Evolutionary conservation across 2,329 filamentous ascomycete genomes (phyloP).

Genomic region (Microcyclosporella mali): DNA sequence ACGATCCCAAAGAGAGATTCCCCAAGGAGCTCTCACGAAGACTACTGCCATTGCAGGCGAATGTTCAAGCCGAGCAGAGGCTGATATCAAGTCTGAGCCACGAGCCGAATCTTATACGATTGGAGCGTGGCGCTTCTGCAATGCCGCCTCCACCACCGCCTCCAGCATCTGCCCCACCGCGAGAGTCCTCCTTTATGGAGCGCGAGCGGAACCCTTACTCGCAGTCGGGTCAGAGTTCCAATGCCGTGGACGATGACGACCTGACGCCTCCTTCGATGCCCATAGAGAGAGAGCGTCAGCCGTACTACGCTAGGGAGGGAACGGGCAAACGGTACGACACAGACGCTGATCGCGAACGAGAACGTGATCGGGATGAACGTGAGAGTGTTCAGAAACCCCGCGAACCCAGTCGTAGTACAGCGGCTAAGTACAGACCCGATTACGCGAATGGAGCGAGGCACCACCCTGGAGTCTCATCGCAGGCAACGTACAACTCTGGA

Average conservation of each 20-base stretch:
- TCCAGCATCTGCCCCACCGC: constrained; percentile 18
- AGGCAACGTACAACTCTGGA: constrained; percentile 10
- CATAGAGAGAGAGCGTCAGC: constrained; percentile 61
- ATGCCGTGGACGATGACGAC: constrained; percentile 33
- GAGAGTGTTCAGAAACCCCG: constrained; percentile 9
- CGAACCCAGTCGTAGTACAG: constrained; percentile 13
- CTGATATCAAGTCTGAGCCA: constrained; percentile 46
- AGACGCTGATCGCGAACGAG: constrained; percentile 14
- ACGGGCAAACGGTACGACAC: constrained; percentile 50
- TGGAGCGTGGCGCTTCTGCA: constrained; percentile 32
- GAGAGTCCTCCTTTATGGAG: constrained; percentile 29
- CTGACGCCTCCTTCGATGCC: constrained; percentile 41
- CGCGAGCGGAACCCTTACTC: constrained; percentile 39
- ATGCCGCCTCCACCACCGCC: constrained; percentile 32
- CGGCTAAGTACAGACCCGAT: constrained; percentile 12
- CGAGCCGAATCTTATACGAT: constrained; percentile 39
- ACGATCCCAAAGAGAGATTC: constrained; percentile 62
- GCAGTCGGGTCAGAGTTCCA: constrained; percentile 23
- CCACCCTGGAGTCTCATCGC: constrained; percentile 12
- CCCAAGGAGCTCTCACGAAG: constrained; percentile 72
- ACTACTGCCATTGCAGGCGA: constrained; percentile 58
- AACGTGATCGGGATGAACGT: constrained; percentile 9
- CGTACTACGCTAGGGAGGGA: constrained; percentile 56
- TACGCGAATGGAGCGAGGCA: constrained; percentile 7
- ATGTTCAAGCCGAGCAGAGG: constrained; percentile 53